Evolutionary conservation across 2,329 filamentous ascomycete species (phyloP).

Genomic region (Trichophyton verrucosum): DNA sequence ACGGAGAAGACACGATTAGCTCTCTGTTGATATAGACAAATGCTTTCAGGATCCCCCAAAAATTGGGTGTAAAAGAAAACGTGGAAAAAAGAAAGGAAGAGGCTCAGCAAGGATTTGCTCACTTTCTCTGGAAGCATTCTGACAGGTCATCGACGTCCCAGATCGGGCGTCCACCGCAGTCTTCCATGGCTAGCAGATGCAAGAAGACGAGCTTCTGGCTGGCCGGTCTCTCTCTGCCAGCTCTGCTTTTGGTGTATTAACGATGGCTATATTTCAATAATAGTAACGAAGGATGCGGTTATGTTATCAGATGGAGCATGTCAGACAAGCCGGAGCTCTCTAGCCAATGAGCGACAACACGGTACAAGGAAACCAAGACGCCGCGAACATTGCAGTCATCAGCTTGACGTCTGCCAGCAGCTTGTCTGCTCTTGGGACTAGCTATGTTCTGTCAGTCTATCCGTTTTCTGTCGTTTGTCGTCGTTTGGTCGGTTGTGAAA

Average conservation of each 20-base stretch:
- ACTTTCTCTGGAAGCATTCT: slow-evolving; percentile 47
- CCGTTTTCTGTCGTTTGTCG: too few relatives aligned
- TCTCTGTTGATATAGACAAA: too few relatives aligned
- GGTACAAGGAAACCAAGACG: not conserved
- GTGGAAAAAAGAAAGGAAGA: not conserved
- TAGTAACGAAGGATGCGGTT: not conserved
- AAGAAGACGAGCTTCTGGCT: not conserved
- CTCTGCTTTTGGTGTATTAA: too few relatives aligned
- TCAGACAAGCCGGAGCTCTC: not conserved
- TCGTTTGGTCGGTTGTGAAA: too few relatives aligned
- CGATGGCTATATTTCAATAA: too few relatives aligned
- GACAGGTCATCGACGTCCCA: slow-evolving; percentile 53
- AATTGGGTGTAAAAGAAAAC: not conserved
- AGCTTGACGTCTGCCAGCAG: not conserved
- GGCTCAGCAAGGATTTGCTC: slow-evolving; percentile 16
- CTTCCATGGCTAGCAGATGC: slow-evolving; percentile 34
- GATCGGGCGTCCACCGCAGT: slow-evolving; percentile 44
- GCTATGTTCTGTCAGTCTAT: not conserved
- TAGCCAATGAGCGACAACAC: not conserved
- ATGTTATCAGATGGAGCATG: not conserved
- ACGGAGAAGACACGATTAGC: not conserved
- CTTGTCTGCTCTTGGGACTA: not conserved
- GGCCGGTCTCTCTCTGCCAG: not conserved
- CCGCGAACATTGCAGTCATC: not conserved
- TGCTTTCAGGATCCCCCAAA: too few relatives aligned